phyloP scores from a whole-genome alignment of 495 filamentous ascomycete species.

The Annulohypoxylon maeteangense region DNA sequence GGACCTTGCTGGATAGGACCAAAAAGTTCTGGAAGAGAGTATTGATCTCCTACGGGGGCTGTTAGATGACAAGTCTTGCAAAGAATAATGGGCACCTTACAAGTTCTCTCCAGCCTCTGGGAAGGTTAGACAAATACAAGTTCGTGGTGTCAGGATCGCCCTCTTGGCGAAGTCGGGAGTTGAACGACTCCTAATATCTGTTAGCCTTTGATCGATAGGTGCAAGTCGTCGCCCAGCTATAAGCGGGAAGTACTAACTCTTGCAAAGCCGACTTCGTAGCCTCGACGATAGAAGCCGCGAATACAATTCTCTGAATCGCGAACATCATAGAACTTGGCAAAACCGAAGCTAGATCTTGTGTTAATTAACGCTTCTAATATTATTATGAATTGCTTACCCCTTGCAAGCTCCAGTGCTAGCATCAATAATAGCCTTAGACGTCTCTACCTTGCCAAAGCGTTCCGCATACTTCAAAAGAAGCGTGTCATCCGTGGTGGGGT shows the following conservation, averaged over 20 bases:
- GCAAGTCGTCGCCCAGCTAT: background rate
- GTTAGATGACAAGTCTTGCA: conserved; percentile 19
- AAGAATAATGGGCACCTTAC: conserved; percentile 57
- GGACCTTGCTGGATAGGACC: conserved; percentile 90
- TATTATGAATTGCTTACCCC: conserved; percentile 68
- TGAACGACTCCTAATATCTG: conserved; percentile 83
- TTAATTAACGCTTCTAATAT: conserved; percentile 34
- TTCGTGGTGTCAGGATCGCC: conserved; percentile 89
- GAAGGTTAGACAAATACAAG: conserved; percentile 95
- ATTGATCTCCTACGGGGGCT: conserved; percentile 67
- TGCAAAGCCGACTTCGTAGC: conserved; percentile 97
- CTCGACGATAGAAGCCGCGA: conserved; percentile 90
- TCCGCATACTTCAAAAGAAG: conserved; percentile 82
- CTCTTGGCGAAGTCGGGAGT: conserved; percentile 91
- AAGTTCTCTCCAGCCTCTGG: conserved; percentile 83
- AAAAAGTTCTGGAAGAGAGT: conserved; percentile 84
- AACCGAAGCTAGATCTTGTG: conserved; percentile 77
- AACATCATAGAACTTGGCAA: conserved; percentile 90
- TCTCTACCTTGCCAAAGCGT: conserved; percentile 90
- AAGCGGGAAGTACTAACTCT: conserved; percentile 63
- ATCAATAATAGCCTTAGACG: conserved; percentile 97
- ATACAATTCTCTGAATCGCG: conserved; percentile 94
- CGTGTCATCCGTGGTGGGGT: conserved; percentile 93
- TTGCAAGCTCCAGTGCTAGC: conserved; percentile 90
- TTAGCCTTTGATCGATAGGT: background rate